Percentiles rank a stretch among this genome's conserved stretches.
Conservation (phyloP, 257 asterid species). For the Catharanthus roseus region DNA sequence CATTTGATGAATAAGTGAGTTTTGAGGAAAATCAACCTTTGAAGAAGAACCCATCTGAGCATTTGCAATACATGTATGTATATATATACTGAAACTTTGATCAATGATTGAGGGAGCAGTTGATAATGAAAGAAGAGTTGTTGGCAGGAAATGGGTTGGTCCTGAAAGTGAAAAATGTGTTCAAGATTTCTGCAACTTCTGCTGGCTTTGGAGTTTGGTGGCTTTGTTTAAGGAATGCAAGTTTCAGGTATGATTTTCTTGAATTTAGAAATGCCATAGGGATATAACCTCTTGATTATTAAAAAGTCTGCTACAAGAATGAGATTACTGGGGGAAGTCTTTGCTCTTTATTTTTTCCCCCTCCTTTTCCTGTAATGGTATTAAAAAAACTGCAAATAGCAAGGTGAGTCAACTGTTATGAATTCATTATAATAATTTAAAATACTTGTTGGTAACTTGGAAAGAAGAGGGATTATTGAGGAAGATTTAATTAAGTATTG, state of each 20-base stretch:
- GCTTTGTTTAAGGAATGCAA: no score
- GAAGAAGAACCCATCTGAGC: constrained; percentile 1
- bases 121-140: neutral
- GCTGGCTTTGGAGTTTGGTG: neutral
- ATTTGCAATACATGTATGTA: neutral
- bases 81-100: neutral
- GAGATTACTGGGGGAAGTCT: neutral
- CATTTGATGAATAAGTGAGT: constrained; percentile 23
- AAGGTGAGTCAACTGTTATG: neutral
- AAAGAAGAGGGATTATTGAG: neutral
- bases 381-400: neutral
- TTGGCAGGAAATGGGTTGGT: neutral
- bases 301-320: neutral
- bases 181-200: neutral
- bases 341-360: no score
- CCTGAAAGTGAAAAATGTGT: neutral
- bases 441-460: neutral
- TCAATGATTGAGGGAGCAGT: constrained; percentile 8
- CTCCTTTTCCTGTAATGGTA: neutral
- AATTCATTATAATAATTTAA: neutral
- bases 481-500: neutral
- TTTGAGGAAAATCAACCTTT: neutral
- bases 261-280: neutral
- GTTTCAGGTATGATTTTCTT: no score
- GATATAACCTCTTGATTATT: neutral